These are phyloP conservation scores for Erysimum pusillum DNA, from an alignment of 441 rosid species.

Conservation along the genomic window DNA sequence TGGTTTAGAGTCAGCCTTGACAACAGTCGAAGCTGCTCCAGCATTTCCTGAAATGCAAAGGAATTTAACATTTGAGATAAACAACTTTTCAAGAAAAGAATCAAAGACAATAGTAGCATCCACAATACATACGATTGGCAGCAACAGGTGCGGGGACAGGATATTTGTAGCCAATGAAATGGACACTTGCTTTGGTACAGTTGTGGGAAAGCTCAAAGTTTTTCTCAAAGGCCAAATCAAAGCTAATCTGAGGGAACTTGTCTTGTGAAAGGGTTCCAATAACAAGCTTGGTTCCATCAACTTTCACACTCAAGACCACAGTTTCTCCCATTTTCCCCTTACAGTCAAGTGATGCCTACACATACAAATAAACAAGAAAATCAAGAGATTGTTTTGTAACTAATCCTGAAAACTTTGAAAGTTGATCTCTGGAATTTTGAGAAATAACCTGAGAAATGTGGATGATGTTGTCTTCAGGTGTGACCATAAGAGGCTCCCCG, in stretches of 20 bases:
- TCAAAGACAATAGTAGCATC: background rate
- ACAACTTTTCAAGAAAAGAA: background rate
- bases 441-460: slow-evolving; percentile 81
- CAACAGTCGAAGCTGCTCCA: slow-evolving; percentile 33
- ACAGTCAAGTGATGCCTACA: slow-evolving; percentile 75
- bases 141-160: background rate
- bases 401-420: background rate
- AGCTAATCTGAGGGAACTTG: slow-evolving; percentile 62
- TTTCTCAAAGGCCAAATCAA: slow-evolving; percentile 80
- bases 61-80: background rate
- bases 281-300: slow-evolving; percentile 62
- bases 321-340: slow-evolving; percentile 63
- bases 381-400: background rate
- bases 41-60: slow-evolving; percentile 13
- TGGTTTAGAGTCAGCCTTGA: slow-evolving; percentile 52
- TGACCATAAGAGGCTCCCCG: slow-evolving; percentile 66
- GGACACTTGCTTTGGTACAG: slow-evolving; percentile 69
- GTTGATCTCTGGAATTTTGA: background rate
- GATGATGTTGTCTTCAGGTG: slow-evolving; percentile 55
- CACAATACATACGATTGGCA: slow-evolving; percentile 32
- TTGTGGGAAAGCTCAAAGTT: slow-evolving; percentile 89
- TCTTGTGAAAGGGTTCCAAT: slow-evolving; percentile 70
- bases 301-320: slow-evolving; percentile 57
- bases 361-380: background rate
- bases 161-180: slow-evolving; percentile 67